A percentile compares a stretch with the other conserved stretches of the same genome.
Conservation (phyloP, 192 early-diverging fungal genomes). For the Coemansia sp. region DNA sequence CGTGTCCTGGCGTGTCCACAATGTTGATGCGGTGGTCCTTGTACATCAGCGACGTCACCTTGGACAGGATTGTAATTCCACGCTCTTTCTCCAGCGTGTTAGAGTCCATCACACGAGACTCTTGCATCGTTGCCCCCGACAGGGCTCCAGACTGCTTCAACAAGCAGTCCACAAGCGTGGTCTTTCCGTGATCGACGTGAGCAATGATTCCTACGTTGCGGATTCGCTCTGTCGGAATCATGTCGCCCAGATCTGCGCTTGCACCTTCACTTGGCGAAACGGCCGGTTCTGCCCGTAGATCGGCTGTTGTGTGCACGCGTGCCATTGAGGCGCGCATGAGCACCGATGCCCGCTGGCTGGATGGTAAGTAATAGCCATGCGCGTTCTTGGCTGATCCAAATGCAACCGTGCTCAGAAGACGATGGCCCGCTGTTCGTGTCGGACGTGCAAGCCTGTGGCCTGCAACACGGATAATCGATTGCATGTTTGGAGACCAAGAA, state of each 20-base stretch:
- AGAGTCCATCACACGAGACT: constrained; percentile 81
- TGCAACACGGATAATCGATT: constrained; percentile 2
- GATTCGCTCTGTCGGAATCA: constrained; percentile 52
- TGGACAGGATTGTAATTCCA: constrained; percentile 87
- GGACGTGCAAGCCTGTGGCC: not conserved
- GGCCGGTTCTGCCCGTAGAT: not conserved
- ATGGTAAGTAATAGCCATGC: not conserved
- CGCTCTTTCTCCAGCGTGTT: constrained; percentile 81
- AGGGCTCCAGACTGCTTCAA: constrained; percentile 59
- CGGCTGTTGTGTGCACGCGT: constrained; percentile 2
- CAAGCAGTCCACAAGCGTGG: constrained; percentile 65
- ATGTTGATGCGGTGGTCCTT: constrained; percentile 80
- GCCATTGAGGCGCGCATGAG: constrained; percentile 1
- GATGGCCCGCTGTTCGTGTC: not conserved
- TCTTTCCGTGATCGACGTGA: constrained; percentile 89
- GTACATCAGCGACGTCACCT: constrained; percentile 75
- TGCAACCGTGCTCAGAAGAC: not conserved
- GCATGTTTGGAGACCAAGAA: not conserved
- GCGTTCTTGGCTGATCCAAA: not conserved
- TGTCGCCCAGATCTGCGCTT: constrained; percentile 37
- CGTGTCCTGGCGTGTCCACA: constrained; percentile 82
- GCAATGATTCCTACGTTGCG: constrained; percentile 64
- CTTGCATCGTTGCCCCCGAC: constrained; percentile 57
- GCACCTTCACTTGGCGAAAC: not conserved
- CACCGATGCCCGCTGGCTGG: not conserved